A percentile compares a stretch with the other conserved stretches of the same genome.
Evolutionary conservation across 228 moss, liverwort and hornwort genomes (phyloP).

Genomic region (Sphagnum fallax): DNA sequence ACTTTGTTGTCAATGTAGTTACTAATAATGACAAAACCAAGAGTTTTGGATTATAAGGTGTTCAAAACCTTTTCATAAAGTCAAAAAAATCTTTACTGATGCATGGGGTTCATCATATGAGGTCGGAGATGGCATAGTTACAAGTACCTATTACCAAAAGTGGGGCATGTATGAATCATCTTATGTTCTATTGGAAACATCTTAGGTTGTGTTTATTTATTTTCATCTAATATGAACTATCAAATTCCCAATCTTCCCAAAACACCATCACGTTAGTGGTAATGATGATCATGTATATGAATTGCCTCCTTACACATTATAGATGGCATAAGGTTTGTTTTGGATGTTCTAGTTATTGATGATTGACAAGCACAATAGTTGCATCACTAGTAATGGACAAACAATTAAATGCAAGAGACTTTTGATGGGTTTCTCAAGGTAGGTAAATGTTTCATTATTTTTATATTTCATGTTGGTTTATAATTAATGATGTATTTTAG

Average conservation of each 20-base stretch:
- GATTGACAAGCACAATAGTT: no score
- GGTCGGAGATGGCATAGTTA: background rate
- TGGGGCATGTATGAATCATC: background rate
- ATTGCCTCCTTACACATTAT: background rate
- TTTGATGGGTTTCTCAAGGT: no score
- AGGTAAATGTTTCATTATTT: no score
- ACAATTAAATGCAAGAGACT: no score
- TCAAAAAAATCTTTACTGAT: background rate
- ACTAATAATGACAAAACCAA: background rate
- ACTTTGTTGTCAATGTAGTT: background rate
- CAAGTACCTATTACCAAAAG: background rate
- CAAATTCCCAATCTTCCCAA: background rate
- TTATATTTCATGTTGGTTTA: no score
- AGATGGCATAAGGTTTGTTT: no score
- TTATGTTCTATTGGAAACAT: background rate
- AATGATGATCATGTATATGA: slow-evolving; percentile 2
- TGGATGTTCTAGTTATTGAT: no score
- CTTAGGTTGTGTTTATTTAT: background rate
- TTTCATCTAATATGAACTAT: background rate
- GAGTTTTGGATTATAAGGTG: background rate
- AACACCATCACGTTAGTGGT: background rate
- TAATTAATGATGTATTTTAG: no score
- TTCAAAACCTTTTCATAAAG: background rate
- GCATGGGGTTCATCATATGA: slow-evolving; percentile 2
- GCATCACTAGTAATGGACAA: no score